Conservation (phyloP, 179 eudicot genomes). For the Beta lomatogona region DNA sequence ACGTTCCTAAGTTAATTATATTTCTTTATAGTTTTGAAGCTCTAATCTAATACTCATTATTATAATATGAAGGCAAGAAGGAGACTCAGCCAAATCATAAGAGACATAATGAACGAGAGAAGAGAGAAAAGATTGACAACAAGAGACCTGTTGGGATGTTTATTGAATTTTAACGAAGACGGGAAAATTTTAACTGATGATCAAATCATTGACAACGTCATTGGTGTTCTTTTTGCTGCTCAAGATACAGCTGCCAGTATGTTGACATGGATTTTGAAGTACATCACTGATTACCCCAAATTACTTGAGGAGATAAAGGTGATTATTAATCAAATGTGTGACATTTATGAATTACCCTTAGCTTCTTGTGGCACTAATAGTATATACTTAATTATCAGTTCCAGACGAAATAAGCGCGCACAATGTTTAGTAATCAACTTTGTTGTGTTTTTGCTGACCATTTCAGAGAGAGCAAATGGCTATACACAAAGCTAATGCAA, state of each 20-base stretch:
- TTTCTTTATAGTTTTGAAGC: no score
- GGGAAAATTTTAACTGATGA: slow-evolving; percentile 55
- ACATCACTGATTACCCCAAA: slow-evolving; percentile 57
- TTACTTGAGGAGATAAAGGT: slow-evolving; percentile 67
- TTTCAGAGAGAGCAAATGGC: slow-evolving; percentile 68
- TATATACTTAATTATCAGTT: background rate
- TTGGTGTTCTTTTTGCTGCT: slow-evolving; percentile 89
- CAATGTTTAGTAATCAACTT: no score
- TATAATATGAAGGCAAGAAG: slow-evolving; percentile 56
- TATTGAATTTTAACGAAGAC: slow-evolving; percentile 67
- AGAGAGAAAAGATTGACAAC: slow-evolving; percentile 53
- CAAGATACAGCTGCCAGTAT: slow-evolving; percentile 97
- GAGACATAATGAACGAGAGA: slow-evolving; percentile 64
- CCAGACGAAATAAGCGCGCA: no score
- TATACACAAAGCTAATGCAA: slow-evolving; percentile 46
- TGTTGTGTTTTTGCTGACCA: background rate
- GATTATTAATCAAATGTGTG: background rate
- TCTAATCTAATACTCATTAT: no score
- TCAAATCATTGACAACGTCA: slow-evolving; percentile 73
- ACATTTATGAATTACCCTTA: no score
- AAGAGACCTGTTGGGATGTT: slow-evolving; percentile 58
- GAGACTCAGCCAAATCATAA: slow-evolving; percentile 49
- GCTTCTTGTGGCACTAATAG: no score
- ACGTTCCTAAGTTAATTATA: no score
- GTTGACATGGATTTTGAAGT: slow-evolving; percentile 86